These are phyloP conservation scores for Elaeis oleifera DNA, from an alignment of 202 grass and related monocot species.

Conservation along the genomic window DNA sequence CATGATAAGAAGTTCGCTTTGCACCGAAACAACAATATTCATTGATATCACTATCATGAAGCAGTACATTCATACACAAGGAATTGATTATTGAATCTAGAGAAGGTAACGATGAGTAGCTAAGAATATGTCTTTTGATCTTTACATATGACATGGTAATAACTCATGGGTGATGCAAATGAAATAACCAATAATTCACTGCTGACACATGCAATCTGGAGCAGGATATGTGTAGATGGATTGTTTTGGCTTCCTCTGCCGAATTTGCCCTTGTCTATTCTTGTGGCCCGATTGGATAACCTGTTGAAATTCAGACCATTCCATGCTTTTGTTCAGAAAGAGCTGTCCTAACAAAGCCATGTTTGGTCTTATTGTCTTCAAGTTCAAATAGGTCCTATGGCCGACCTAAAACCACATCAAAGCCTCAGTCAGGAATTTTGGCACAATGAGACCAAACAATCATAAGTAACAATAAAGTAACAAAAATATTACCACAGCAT, in stretches of 20 bases:
- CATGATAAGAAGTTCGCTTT: too few relatives aligned
- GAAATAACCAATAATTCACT: constrained; percentile 2
- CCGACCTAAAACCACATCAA: constrained; percentile 44
- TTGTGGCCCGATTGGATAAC: constrained; percentile 59
- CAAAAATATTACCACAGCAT: constrained; percentile 56
- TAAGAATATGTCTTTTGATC: too few relatives aligned
- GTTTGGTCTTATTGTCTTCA: constrained; percentile 83
- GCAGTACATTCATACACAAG: too few relatives aligned
- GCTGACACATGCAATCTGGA: constrained; percentile 89
- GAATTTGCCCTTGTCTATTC: constrained; percentile 64
- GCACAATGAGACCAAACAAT: too few relatives aligned
- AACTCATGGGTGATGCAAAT: neutral
- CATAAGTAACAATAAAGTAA: too few relatives aligned
- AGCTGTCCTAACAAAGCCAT: constrained; percentile 77
- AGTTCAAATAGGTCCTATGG: constrained; percentile 56
- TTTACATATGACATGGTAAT: too few relatives aligned
- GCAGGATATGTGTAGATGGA: constrained; percentile 86
- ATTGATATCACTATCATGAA: too few relatives aligned
- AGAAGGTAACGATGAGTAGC: too few relatives aligned
- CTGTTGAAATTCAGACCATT: constrained; percentile 62
- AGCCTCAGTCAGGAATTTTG: constrained; percentile 6
- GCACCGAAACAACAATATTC: too few relatives aligned
- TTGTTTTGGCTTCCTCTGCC: constrained; percentile 74
- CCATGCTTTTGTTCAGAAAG: constrained; percentile 81
- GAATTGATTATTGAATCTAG: too few relatives aligned